phyloP scores from a whole-genome alignment of 805 yeast species.

The Starmerella apis region DNA sequence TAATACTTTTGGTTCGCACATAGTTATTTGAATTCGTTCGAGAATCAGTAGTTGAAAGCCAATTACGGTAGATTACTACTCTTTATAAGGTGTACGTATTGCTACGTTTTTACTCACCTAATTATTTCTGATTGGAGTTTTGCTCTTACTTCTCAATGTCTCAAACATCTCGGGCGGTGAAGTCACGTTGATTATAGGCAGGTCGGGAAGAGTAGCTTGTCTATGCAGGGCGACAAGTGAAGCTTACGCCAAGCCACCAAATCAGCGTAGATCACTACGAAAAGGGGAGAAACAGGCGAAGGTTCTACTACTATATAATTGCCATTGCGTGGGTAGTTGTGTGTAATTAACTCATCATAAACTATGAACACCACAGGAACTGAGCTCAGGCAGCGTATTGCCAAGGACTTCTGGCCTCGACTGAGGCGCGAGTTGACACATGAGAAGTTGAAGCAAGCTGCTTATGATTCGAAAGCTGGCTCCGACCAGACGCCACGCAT shows the following conservation, averaged over 20 bases:
- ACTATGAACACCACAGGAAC: neutral
- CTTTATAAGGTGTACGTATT: too few species aligned
- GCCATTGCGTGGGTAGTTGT: too few species aligned
- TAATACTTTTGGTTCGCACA: too few species aligned
- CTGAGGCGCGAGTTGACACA: slow-evolving; percentile 17
- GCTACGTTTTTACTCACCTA: too few species aligned
- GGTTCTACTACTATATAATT: too few species aligned
- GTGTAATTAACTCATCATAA: too few species aligned
- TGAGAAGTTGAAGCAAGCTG: slow-evolving; percentile 10
- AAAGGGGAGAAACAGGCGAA: neutral
- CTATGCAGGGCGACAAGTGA: neutral
- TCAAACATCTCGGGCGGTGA: neutral
- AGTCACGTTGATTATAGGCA: neutral
- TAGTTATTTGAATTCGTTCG: too few species aligned
- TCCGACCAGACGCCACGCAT: slow-evolving; percentile 1
- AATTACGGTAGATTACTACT: too few species aligned
- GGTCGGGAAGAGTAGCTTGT: neutral
- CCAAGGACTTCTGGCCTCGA: slow-evolving; percentile 17
- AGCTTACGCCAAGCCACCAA: neutral
- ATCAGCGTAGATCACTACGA: neutral
- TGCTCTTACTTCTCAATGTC: neutral
- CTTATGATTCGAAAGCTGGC: slow-evolving; percentile 14
- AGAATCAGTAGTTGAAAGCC: too few species aligned
- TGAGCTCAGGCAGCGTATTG: slow-evolving; percentile 10
- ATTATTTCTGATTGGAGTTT: too few species aligned